Evolutionary conservation across 78 protist species (phyloP).

Genomic region (Dictyostelium capitatum): DNA sequence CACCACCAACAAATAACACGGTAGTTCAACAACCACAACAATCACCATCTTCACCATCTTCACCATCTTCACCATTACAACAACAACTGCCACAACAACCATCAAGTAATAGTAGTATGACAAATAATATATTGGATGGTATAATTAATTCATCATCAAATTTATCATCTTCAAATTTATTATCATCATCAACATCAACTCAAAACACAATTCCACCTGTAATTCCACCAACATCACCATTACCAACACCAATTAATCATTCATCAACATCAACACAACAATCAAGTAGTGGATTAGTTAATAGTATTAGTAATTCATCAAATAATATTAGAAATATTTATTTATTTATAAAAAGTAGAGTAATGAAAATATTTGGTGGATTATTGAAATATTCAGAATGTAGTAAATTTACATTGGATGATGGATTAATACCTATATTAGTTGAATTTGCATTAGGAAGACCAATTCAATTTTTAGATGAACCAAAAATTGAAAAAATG

Average conservation of each 20-base stretch:
- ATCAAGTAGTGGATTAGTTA: background rate
- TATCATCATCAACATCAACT: background rate
- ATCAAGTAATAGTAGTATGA: background rate
- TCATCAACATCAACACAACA: constrained; percentile 1
- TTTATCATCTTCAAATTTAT: constrained; percentile 9
- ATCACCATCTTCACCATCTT: background rate
- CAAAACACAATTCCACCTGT: background rate
- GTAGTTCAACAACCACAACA: background rate
- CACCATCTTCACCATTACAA: too few species aligned
- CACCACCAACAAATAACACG: background rate
- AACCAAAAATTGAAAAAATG: constrained; percentile 75
- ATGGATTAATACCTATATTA: constrained; percentile 47
- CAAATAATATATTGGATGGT: constrained; percentile 8
- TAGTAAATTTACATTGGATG: constrained; percentile 43
- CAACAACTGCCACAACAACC: background rate
- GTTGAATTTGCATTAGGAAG: constrained; percentile 72
- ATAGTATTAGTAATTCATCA: background rate
- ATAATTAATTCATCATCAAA: constrained; percentile 19
- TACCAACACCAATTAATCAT: background rate
- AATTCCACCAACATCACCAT: background rate
- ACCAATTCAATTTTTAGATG: constrained; percentile 63
- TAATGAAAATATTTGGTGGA: constrained; percentile 34
- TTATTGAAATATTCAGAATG: constrained; percentile 36
- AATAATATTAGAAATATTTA: constrained; percentile 46
- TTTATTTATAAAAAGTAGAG: constrained; percentile 49